Percentiles rank a stretch among this genome's conserved stretches.
These are phyloP conservation scores for Daldinia caldariorum DNA, from an alignment of 495 filamentous ascomycete genomes.

Conservation along the genomic window DNA sequence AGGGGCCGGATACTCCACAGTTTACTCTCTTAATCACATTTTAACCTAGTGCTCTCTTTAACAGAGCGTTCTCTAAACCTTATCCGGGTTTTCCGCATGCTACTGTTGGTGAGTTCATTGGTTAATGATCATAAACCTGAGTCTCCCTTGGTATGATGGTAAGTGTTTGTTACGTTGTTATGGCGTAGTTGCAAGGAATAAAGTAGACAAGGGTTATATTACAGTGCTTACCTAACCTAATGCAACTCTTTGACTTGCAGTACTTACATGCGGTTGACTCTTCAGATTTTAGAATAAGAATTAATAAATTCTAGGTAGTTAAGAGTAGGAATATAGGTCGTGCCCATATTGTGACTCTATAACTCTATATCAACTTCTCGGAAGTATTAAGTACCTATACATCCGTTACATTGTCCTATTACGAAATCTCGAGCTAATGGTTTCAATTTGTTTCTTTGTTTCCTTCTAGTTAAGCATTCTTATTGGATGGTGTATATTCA, in stretches of 20 bases:
- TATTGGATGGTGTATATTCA: neutral
- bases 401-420: no score
- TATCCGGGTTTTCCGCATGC: neutral
- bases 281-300: no score
- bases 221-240: neutral
- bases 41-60: neutral
- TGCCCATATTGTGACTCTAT: neutral
- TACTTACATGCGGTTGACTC: no score
- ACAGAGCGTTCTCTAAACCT: neutral
- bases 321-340: neutral
- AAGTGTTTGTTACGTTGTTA: neutral
- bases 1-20: conserved; percentile 18
- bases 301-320: neutral
- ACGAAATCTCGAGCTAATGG: no score
- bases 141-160: neutral
- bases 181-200: neutral
- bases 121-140: neutral
- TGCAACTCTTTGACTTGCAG: no score
- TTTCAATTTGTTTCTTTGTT: no score
- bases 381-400: no score
- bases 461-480: neutral
- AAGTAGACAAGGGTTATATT: neutral
- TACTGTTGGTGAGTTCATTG: neutral
- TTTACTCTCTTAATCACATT: neutral
- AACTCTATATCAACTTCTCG: no score